phyloP scores from a whole-genome alignment of 257 asterid genomes.

The Cruciata laevipes region DNA sequence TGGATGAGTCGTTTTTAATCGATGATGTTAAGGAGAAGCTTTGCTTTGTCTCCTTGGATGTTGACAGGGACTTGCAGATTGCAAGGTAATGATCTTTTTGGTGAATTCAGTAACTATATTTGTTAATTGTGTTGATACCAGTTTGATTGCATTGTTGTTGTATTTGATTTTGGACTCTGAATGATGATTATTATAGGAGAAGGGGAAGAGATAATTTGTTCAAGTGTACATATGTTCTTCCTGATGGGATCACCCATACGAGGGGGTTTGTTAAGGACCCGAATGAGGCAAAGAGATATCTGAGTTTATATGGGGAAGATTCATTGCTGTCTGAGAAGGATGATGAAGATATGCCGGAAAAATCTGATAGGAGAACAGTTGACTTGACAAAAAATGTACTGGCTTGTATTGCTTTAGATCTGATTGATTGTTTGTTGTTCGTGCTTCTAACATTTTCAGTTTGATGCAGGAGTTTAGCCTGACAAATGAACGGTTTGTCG shows the following conservation, averaged over 20 bases:
- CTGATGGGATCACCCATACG: slow-evolving; percentile 74
- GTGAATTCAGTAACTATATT: too few relatives aligned
- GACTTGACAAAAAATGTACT: slow-evolving; percentile 68
- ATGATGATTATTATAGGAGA: slow-evolving; percentile 37
- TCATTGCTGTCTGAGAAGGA: slow-evolving; percentile 26
- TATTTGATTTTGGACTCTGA: background rate
- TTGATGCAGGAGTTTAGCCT: slow-evolving; percentile 66
- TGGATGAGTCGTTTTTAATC: slow-evolving; percentile 89
- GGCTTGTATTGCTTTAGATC: slow-evolving; percentile 14
- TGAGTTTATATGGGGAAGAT: slow-evolving; percentile 32
- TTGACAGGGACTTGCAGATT: slow-evolving; percentile 68
- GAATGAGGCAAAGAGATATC: slow-evolving; percentile 60
- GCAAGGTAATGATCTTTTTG: slow-evolving; percentile 46
- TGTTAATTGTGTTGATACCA: background rate
- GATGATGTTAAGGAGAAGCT: slow-evolving; percentile 96
- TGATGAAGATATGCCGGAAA: slow-evolving; percentile 30
- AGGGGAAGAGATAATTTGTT: slow-evolving; percentile 63
- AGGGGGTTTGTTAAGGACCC: slow-evolving; percentile 75
- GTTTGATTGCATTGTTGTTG: background rate
- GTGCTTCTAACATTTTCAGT: slow-evolving; percentile 10
- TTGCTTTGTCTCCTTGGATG: slow-evolving; percentile 83
- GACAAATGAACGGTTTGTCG: slow-evolving; percentile 94
- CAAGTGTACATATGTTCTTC: slow-evolving; percentile 81
- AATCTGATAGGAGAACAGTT: slow-evolving; percentile 33
- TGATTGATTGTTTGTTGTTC: slow-evolving; percentile 7